Evolutionary conservation across 495 filamentous ascomycete genomes (phyloP), one percentile per base, ranked within the genome.

Genomic region (Glutinoglossum americanum): DNA sequence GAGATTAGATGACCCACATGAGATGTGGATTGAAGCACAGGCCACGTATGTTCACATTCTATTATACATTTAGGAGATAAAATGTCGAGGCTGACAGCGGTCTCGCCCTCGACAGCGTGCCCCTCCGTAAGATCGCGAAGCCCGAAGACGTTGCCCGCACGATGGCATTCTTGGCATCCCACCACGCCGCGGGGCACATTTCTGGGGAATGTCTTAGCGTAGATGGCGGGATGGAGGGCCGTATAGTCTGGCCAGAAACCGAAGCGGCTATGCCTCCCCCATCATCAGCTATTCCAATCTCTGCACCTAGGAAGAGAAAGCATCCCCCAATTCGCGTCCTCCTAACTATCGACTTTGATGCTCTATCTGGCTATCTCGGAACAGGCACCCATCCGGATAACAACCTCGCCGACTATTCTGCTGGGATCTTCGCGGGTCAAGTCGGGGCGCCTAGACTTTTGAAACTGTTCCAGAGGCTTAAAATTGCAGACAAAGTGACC

Each of bases 371-470:
- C 15, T 80, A 73, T 71, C 72, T 81, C 3, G 79, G 79, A 47
- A 81, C 79, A 0, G 74, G 76, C 7, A 63, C 68, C 5, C 66
- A 68, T 58, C 65, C 72, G 3, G 69, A 70, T 56, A 80, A 77
- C 61, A 72, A 69, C 57, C 71, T 80, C 10, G 69, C 79, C 13
- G 79, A 82, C 62, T 82, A 79, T 63, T 74, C 70, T 9, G 65
- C 72, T 48, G 79, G 79, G 0, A 77, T 78, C 63, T 81, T 83
- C 60, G 72, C 74, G 33, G 80, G 74, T 10, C 69, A 71, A 55
- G 78, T 81, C 15, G 80, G 79, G 53, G 79, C 79, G 11, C 76
- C 74, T 0, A 74, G 80, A 25, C 66, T 83, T 15, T 64, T 83
- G 6, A 77, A 74, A 44, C 68, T 83, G 51, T 73, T 83, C 60